Conservation (phyloP, 1,284 basidiomycete species). For the Anthracocystis walkeri region DNA sequence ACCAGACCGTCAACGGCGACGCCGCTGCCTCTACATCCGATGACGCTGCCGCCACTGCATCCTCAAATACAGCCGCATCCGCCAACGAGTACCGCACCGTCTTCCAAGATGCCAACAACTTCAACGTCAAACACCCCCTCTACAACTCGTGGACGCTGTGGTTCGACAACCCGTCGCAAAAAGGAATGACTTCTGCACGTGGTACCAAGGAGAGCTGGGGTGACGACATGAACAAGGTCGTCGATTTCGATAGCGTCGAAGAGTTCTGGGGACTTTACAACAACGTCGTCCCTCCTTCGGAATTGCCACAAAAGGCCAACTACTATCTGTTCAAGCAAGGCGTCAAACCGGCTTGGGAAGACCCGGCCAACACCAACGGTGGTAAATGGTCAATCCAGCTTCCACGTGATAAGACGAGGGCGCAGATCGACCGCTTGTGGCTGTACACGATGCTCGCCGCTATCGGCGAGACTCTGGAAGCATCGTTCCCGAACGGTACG, state of each 20-base stretch:
- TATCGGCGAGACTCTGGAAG: conserved; percentile 68
- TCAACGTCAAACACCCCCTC: conserved; percentile 69
- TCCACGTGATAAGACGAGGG: conserved; percentile 90
- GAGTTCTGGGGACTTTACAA: conserved; percentile 79
- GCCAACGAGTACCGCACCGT: conserved; percentile 62
- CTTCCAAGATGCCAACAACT: conserved; percentile 65
- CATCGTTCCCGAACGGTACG: conserved; percentile 51
- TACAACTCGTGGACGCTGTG: conserved; percentile 68
- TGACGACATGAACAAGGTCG: conserved; percentile 68
- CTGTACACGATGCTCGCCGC: conserved; percentile 79
- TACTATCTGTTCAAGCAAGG: conserved; percentile 97
- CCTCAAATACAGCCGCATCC: conserved; percentile 20
- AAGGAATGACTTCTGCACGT: conserved; percentile 58
- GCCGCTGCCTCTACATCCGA: conserved; percentile 19
- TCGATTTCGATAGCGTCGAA: conserved; percentile 65
- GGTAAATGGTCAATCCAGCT: conserved; percentile 99
- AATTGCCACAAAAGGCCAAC: conserved; percentile 93
- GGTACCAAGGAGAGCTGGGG: conserved; percentile 68
- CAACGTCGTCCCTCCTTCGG: conserved; percentile 96
- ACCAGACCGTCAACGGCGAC: conserved; percentile 32
- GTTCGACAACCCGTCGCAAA: conserved; percentile 68
- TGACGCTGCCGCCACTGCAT: conserved; percentile 8
- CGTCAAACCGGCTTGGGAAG: conserved; percentile 88
- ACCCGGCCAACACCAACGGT: conserved; percentile 92
- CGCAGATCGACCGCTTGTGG: conserved; percentile 93